Evolutionary conservation across 257 asterid genomes (phyloP).

Genomic region (Solanum pimpinellifolium): DNA sequence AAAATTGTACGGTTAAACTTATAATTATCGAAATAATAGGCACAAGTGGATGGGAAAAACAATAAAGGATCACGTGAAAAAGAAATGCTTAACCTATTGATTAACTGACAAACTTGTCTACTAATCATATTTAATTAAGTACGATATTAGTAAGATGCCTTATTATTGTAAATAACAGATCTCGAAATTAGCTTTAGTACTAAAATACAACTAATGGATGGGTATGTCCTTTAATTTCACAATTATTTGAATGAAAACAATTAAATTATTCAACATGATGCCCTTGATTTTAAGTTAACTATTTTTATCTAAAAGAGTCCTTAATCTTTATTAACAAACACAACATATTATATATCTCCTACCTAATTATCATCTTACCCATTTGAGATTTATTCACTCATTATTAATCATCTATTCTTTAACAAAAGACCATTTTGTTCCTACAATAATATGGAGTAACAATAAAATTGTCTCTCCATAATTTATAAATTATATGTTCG

Average conservation of each 20-base stretch:
- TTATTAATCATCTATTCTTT: neutral
- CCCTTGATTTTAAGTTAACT: neutral
- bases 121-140: slow-evolving; percentile 9
- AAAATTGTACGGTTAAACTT: slow-evolving; percentile 28
- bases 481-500: neutral
- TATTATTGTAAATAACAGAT: slow-evolving; percentile 7
- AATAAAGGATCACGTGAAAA: slow-evolving; percentile 17
- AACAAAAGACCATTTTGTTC: neutral
- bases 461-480: neutral
- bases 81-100: slow-evolving; percentile 16
- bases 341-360: neutral
- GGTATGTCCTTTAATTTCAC: neutral
- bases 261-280: neutral
- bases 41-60: slow-evolving; percentile 16
- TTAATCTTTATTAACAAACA: neutral
- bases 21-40: slow-evolving; percentile 8
- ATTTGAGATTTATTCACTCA: neutral
- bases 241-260: neutral
- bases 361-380: neutral
- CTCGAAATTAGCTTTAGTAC: neutral
- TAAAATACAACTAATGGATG: neutral
- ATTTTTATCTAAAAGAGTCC: neutral
- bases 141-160: slow-evolving; percentile 1
- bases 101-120: slow-evolving; percentile 36
- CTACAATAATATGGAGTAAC: neutral